phyloP scores from a whole-genome alignment of 495 filamentous ascomycete species.

The Pyrenula aspistea region DNA sequence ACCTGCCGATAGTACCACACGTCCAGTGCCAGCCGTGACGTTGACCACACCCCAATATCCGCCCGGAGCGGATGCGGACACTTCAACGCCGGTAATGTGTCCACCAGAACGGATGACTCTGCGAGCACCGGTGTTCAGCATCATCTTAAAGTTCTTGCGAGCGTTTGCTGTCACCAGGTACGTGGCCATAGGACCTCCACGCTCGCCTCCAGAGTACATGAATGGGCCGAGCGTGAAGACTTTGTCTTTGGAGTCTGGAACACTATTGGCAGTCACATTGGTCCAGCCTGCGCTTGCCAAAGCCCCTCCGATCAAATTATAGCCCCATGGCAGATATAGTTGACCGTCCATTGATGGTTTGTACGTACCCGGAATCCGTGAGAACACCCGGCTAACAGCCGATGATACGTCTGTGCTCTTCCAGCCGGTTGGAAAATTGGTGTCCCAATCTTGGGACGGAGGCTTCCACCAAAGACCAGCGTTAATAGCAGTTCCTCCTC shows the following conservation, averaged over 20 bases:
- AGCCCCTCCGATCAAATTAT: slow-evolving; percentile 43
- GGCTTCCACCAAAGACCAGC: slow-evolving; percentile 44
- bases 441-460: slow-evolving; percentile 54
- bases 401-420: slow-evolving; percentile 47
- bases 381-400: slow-evolving; percentile 48
- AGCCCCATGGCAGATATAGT: slow-evolving; percentile 56
- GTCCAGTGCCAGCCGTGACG: slow-evolving; percentile 45
- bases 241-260: slow-evolving; percentile 53
- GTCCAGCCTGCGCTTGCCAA: slow-evolving; percentile 48
- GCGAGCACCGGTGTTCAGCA: slow-evolving; percentile 51
- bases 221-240: slow-evolving; percentile 55
- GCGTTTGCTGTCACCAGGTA: slow-evolving; percentile 54
- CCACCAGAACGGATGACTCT: slow-evolving; percentile 50
- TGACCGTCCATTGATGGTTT: slow-evolving; percentile 55
- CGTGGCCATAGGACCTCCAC: slow-evolving; percentile 61
- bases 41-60: slow-evolving; percentile 30
- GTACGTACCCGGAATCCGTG: slow-evolving; percentile 58
- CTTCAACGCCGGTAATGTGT: slow-evolving; percentile 54
- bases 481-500: slow-evolving; percentile 60
- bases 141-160: slow-evolving; percentile 54
- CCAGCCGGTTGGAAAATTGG: slow-evolving; percentile 65
- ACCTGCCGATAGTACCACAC: slow-evolving; percentile 58
- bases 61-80: slow-evolving; percentile 35
- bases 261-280: slow-evolving; percentile 44
- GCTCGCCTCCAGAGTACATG: slow-evolving; percentile 55